phyloP scores from a whole-genome alignment of 2,329 filamentous ascomycete species.

The Botrytis cinerea region DNA sequence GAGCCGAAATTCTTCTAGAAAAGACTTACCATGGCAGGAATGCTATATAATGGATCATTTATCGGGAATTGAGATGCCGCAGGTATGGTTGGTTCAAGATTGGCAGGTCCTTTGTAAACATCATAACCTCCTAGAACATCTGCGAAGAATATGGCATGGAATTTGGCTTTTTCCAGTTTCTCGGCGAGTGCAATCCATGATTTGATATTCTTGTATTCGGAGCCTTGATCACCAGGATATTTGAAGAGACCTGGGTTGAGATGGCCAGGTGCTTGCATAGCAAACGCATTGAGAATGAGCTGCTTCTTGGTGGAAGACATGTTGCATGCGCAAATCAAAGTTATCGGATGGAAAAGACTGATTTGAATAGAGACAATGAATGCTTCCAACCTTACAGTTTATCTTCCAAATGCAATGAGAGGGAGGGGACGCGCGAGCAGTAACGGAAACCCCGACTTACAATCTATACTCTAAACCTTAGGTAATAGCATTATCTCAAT shows the following conservation, averaged over 20 bases:
- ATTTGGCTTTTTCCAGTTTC: slow-evolving; percentile 60
- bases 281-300: slow-evolving; percentile 53
- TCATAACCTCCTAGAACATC: slow-evolving; percentile 69
- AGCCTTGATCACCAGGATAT: slow-evolving; percentile 64
- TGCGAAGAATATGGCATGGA: slow-evolving; percentile 68
- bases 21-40: slow-evolving; percentile 63
- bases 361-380: background rate
- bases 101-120: slow-evolving; percentile 64
- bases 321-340: slow-evolving; percentile 12
- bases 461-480: slow-evolving; percentile 3
- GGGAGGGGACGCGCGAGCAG: background rate
- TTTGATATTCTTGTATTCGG: slow-evolving; percentile 59
- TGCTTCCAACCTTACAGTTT: background rate
- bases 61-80: slow-evolving; percentile 70
- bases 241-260: slow-evolving; percentile 61
- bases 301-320: slow-evolving; percentile 44
- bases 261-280: slow-evolving; percentile 52
- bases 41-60: slow-evolving; percentile 65
- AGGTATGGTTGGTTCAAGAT: slow-evolving; percentile 59
- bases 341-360: background rate
- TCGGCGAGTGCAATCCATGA: slow-evolving; percentile 64
- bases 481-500: slow-evolving; percentile 1
- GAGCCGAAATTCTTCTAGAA: too few species aligned
- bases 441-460: background rate
- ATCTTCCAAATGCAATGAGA: background rate